A percentile compares a stretch with the other conserved stretches of the same genome.
These are phyloP conservation scores for Theileria parva DNA, from an alignment of 169 alveolate genomes.

Conservation along the genomic window DNA sequence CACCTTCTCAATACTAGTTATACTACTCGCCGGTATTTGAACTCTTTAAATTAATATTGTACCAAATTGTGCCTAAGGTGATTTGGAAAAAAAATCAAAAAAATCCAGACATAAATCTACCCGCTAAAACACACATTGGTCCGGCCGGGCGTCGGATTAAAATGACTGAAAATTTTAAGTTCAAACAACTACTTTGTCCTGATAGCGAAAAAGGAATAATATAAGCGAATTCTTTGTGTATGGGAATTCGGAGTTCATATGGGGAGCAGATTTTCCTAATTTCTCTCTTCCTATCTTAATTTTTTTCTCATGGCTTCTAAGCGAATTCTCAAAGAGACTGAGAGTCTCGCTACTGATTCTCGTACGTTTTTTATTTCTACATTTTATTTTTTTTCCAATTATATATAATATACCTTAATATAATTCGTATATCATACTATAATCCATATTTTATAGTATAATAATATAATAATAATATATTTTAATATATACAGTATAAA, in stretches of 20 bases:
- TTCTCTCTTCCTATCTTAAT: neutral
- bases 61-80: too few relatives aligned
- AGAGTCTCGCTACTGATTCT: constrained; percentile 83
- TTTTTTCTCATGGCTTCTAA: constrained; percentile 70
- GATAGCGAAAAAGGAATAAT: neutral
- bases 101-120: too few relatives aligned
- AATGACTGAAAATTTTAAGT: too few relatives aligned
- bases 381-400: neutral
- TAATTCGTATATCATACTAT: neutral
- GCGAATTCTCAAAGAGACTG: constrained; percentile 82
- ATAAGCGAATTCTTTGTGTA: neutral
- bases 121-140: too few relatives aligned
- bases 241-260: neutral
- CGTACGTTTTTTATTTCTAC: constrained; percentile 64
- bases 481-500: too few relatives aligned
- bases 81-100: too few relatives aligned
- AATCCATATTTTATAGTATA: too few relatives aligned
- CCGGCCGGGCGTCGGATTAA: too few relatives aligned
- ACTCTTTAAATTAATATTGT: too few relatives aligned
- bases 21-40: too few relatives aligned
- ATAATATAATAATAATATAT: too few relatives aligned
- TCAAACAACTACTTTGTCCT: neutral
- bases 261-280: neutral
- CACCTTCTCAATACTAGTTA: too few relatives aligned
- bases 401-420: neutral